phyloP scores from a whole-genome alignment of 805 yeast species.

The Barnettozyma californica region DNA sequence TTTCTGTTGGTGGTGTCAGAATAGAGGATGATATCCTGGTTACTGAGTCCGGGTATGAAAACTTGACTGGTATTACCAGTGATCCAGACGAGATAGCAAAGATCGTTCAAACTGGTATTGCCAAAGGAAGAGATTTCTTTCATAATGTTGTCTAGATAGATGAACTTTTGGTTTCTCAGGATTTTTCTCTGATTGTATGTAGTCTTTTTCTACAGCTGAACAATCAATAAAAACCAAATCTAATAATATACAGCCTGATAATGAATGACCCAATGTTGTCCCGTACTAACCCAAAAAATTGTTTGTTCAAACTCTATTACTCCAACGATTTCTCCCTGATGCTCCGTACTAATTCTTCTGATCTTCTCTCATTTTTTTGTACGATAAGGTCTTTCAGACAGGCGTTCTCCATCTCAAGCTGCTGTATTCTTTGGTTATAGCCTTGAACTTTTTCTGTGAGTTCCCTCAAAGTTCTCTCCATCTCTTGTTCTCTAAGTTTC shows the following conservation, averaged over 20 bases:
- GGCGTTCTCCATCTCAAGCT: conserved; percentile 57
- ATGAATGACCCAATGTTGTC: background rate
- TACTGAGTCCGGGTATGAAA: conserved; percentile 71
- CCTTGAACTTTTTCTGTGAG: conserved; percentile 40
- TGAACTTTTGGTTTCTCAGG: background rate
- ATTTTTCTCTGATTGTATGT: background rate
- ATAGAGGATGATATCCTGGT: conserved; percentile 90
- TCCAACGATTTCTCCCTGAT: conserved; percentile 29
- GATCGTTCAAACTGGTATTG: conserved; percentile 67
- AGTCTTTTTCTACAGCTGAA: background rate
- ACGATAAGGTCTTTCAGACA: conserved; percentile 49
- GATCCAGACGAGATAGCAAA: conserved; percentile 78
- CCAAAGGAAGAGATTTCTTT: conserved; percentile 57
- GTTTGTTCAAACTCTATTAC: background rate
- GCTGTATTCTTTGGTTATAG: conserved; percentile 43
- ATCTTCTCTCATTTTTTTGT: conserved; percentile 42
- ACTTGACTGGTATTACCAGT: conserved; percentile 75
- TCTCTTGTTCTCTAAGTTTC: conserved; percentile 52
- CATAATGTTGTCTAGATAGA: conserved; percentile 34
- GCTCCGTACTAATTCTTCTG: conserved; percentile 31
- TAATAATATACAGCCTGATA: background rate
- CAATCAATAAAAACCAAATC: background rate
- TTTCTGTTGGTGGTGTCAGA: conserved; percentile 94
- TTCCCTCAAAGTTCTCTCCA: conserved; percentile 43
- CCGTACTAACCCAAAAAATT: background rate